phyloP scores from a whole-genome alignment of 805 yeast genomes.

The Yarrowia sp. region DNA sequence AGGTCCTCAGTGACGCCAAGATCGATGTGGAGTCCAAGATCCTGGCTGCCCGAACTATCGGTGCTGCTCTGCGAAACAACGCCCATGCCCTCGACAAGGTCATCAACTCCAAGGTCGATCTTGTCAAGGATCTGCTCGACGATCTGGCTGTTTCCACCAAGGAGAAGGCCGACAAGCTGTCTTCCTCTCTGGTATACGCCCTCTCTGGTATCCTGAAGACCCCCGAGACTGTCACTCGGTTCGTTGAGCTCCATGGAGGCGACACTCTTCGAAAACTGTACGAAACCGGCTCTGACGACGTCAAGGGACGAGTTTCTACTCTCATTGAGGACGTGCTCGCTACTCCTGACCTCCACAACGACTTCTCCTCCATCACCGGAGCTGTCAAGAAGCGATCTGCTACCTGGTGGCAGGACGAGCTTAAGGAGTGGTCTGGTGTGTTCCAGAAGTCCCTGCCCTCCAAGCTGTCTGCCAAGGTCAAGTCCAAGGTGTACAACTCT shows the following conservation, averaged over 20 bases:
- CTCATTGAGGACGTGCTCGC: slow-evolving; percentile 22
- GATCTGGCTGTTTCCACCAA: neutral
- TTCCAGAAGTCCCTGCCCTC: slow-evolving; percentile 25
- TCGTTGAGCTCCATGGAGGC: slow-evolving; percentile 24
- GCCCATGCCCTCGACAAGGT: slow-evolving; percentile 56
- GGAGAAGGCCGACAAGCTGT: slow-evolving; percentile 7
- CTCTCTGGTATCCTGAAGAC: slow-evolving; percentile 16
- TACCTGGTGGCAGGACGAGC: slow-evolving; percentile 34
- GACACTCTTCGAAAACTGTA: slow-evolving; percentile 15
- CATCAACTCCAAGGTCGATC: slow-evolving; percentile 5
- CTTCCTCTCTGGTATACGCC: slow-evolving; percentile 18
- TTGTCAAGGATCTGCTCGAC: slow-evolving; percentile 15
- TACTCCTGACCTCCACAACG: slow-evolving; percentile 29
- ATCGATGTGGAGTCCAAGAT: slow-evolving; percentile 40
- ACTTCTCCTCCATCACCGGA: slow-evolving; percentile 18
- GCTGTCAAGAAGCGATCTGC: slow-evolving; percentile 30
- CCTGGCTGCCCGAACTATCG: slow-evolving; percentile 61
- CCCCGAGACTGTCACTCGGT: slow-evolving; percentile 33
- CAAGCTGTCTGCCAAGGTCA: slow-evolving; percentile 19
- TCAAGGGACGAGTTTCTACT: slow-evolving; percentile 23
- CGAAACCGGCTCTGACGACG: slow-evolving; percentile 20
- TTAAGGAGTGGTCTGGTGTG: slow-evolving; percentile 32
- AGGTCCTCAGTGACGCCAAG: slow-evolving; percentile 20
- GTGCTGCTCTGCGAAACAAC: slow-evolving; percentile 75
- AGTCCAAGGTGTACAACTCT: slow-evolving; percentile 26